Evolutionary conservation across 2,329 filamentous ascomycete species (phyloP).

Genomic region (Exophiala mesophila): DNA sequence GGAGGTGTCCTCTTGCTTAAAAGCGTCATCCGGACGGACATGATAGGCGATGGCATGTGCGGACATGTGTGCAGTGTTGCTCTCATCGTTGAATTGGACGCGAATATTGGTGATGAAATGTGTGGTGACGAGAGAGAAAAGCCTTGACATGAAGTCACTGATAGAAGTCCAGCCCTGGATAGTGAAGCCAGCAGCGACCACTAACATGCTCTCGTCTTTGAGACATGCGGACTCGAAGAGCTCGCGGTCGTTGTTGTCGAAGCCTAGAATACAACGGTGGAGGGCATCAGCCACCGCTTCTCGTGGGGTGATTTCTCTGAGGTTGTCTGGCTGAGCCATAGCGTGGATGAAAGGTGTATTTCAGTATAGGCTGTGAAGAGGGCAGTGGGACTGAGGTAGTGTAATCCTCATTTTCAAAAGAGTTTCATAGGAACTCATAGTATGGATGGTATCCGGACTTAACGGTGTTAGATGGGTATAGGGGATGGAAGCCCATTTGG

Average conservation of each 20-base stretch:
- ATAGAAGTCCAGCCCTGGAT: constrained; percentile 27
- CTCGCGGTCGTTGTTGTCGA: constrained; percentile 29
- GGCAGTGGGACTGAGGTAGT: too few species aligned
- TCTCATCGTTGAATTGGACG: constrained; percentile 18
- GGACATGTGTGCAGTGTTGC: constrained; percentile 17
- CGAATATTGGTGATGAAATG: constrained; percentile 28
- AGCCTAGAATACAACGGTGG: constrained; percentile 28
- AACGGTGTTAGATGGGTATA: too few species aligned
- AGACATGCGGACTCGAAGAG: constrained; percentile 32
- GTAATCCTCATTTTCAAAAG: too few species aligned
- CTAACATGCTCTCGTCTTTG: constrained; percentile 24
- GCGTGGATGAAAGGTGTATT: too few species aligned
- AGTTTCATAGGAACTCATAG: too few species aligned
- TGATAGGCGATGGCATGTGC: constrained; percentile 25
- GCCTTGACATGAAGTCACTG: constrained; percentile 11
- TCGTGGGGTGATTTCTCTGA: constrained; percentile 24
- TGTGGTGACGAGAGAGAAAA: constrained; percentile 28
- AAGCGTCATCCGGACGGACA: background rate
- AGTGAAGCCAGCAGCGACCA: constrained; percentile 21
- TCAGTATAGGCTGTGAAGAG: too few species aligned
- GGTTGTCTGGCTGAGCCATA: constrained; percentile 3
- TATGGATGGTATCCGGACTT: too few species aligned
- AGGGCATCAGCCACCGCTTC: constrained; percentile 34
- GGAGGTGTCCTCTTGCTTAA: background rate
- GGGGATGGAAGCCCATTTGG: too few species aligned